Base-by-base conservation (phyloP, 139 green algal species). In the Mychonastes homosphaera region DNA sequence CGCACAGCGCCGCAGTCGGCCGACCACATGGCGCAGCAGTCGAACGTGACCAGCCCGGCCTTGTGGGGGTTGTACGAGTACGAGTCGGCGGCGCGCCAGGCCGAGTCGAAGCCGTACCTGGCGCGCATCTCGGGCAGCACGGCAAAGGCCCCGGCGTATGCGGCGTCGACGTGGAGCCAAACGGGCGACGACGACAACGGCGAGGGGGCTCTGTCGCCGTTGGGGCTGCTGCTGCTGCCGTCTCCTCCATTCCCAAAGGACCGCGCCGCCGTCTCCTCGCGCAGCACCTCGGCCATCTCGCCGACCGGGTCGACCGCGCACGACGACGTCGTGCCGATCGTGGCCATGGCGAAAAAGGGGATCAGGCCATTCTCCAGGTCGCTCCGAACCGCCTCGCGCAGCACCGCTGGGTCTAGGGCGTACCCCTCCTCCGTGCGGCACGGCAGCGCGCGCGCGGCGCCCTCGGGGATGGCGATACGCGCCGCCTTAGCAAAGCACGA, bases 121-220 rank as follows among this genome's bases (percentile, higher is more conserved):
- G 26, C 51, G 10, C 72, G 61, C 65, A 75, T 52, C 64, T 92
- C 86, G 6, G 82, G 84, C 6, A 76, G 64, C 3, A 91, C 55
- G 0, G 71, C 68, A 4, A 75, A n/a, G n/a, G n/a, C n/a, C n/a
- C 87, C 87, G 0, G 84, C 87, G 59, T 86, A 95, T 4, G 87
- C 87, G 0, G 86, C 80, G 53, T 95, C 87, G 38, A 94, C 81
- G 59, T 94, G 85, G 27, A 80, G 24, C 84, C 84, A 88, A 53
- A 53, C 12, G n/a, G 23, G 18, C 26, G 15, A 28, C 12, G 12
- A 27, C 19, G 12, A 21, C 45, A 53, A 2, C 45, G 16, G n/a
- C 29, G n/a, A 56, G 19, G 6, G 48, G 23, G 19, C 24, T 16
- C 48, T n/a, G 24, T 35, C 30, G 32, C 30, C 30, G 12, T 45